Conservation (phyloP, 192 early-diverging fungal species). For the Coemansia asiatica region DNA sequence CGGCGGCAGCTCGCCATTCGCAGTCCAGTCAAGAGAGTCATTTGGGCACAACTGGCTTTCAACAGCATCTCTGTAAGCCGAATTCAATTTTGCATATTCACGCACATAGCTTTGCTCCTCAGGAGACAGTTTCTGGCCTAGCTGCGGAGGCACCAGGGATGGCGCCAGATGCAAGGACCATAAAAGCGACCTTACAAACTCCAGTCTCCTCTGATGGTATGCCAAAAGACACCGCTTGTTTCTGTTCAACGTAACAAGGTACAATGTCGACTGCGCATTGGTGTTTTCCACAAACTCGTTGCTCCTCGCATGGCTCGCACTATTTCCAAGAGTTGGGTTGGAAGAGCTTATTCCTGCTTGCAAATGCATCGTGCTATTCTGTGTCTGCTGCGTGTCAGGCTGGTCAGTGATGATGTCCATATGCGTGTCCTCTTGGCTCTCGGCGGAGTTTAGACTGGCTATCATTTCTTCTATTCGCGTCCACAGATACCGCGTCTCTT, state of each 20-base stretch:
- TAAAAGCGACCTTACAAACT: constrained; percentile 64
- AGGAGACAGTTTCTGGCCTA: constrained; percentile 20
- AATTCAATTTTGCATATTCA: constrained; percentile 67
- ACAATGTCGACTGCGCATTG: constrained; percentile 39
- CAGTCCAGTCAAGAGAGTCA: constrained; percentile 71
- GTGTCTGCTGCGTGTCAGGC: constrained; percentile 10
- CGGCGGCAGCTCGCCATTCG: constrained; percentile 77
- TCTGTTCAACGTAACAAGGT: constrained; percentile 58
- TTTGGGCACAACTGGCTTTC: constrained; percentile 44
- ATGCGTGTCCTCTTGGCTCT: constrained; percentile 11
- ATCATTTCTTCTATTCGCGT: constrained; percentile 55
- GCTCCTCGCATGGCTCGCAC: background rate
- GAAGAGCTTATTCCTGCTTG: background rate
- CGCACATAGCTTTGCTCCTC: constrained; percentile 48
- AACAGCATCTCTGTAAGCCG: constrained; percentile 58
- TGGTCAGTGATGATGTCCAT: background rate
- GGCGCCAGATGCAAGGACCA: constrained; percentile 54
- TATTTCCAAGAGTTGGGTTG: background rate
- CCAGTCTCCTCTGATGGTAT: constrained; percentile 76
- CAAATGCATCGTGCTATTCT: background rate
- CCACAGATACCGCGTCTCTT: constrained; percentile 73
- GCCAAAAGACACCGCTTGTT: constrained; percentile 90
- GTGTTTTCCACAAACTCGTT: constrained; percentile 17
- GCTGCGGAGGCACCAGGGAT: constrained; percentile 31
- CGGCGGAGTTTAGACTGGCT: constrained; percentile 18